Evolutionary conservation across 164 flowering plant species (phyloP), one percentile per base, ranked within the genome.

Genomic region (Houttuynia cordata): DNA sequence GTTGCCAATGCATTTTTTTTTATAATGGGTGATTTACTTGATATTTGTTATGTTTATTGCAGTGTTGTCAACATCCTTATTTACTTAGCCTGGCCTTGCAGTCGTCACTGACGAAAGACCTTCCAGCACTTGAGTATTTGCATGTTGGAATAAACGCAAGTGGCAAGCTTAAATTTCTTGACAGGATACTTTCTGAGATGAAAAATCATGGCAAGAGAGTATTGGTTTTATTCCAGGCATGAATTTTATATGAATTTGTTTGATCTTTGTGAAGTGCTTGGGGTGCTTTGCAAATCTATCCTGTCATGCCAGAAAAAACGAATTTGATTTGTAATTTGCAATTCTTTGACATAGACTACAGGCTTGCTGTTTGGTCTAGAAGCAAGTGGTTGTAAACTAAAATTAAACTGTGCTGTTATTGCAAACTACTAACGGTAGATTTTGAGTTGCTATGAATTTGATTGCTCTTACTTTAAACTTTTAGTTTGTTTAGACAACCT

Each of bases 51-150:
- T 23, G n/a, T 50, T 63, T 13, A 67, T 80, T 62, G 64, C 81
- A 94, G 99, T 80, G 86, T 57, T 91, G 97, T 68, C 83, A 88
- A 67, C 97, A 91, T 78, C 99, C 99, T 1, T 94, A 85, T 69
- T 66, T 83, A 59, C 71, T 80, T 67, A 85, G 88, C 70, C 50
- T 55, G 2, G 72, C 76, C 24, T 63, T 88, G 49, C 88, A 77
- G 69, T 7, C 24, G 14, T 64, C 57, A 52, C 74, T 87, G 15
- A 73, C 73, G 13, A 71, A 81, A 62, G 80, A 59, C 47, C 76
- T 70, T 67, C 58, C 75, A 49, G 71, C n/a, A 24, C 51, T 37
- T 56, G 82, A 82, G 58, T 58, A 67, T 61, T 68, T 91, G 76
- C 82, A 85, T 60, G 66, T 87, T 70, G 97, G 86, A 62, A 71